Base-by-base conservation (phyloP, 345 rosid genomes). In the Rhodomyrtus tomentosa region DNA sequence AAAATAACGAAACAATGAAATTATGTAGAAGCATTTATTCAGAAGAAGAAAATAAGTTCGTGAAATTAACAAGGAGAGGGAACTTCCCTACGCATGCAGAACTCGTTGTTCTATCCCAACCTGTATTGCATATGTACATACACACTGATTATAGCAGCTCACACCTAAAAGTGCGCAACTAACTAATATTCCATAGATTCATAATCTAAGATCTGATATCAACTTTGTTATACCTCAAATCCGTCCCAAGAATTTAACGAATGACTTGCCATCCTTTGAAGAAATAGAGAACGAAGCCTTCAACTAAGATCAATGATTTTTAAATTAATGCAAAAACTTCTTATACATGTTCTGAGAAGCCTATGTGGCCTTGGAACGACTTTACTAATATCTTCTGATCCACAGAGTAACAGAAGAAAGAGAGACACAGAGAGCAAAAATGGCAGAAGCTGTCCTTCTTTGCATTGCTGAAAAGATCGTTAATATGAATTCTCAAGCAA, bases 401-500 rank as follows among this genome's bases (percentile, higher is more conserved):
- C 7, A n/a, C 1, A 55, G 14, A 10, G 27, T 21, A 24, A 24
- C 13, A 24, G 5, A 10, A 55, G 27, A 55, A 24, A 55, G 14
- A 24, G 58, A 10, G 1, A 55, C 0, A 0, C 12, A 49, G 58
- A 24, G 68, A 56, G 11, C 29, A 27, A 58, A 58, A 13, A 58
- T 58, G 72, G 72, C 18, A 0, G 68, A n/a, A 5, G 68, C 7
- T 56, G 3, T n/a, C 68, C 25, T n/a, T 5, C 1, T 1, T 12
- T 5, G 4, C 16, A n/a, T 56, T 56, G 38, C 38, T 0, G 36
- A 1, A 58, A 1, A 58, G 36, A 58, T 58, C 6, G 0, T 58
- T 1, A 2, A 2, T 3, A 18, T 5, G 2, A 16, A 0, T 58
- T 0, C 72, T 58, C 38, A 3, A 27, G 9, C 72, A 27, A 0